Evolutionary conservation across 495 filamentous ascomycete genomes (phyloP).

Genomic region (Aspergillus biplanus): DNA sequence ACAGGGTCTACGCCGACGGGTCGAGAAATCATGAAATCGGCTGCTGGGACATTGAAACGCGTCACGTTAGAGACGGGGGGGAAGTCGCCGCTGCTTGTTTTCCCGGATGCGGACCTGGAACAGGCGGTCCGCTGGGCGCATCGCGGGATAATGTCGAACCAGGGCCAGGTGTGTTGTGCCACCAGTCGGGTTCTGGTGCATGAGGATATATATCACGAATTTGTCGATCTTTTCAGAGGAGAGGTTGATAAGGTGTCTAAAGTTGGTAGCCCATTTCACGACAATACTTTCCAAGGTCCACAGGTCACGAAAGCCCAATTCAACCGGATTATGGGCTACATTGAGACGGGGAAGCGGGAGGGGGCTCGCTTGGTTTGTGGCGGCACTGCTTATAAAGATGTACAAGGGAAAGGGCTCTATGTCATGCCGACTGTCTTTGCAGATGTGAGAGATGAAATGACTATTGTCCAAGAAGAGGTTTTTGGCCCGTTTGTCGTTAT

Average conservation of each 20-base stretch:
- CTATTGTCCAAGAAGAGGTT: slow-evolving; percentile 75
- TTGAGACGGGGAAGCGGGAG: slow-evolving; percentile 81
- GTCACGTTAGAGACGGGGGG: slow-evolving; percentile 94
- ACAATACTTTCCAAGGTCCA: slow-evolving; percentile 90
- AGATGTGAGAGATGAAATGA: slow-evolving; percentile 69
- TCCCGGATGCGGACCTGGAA: slow-evolving; percentile 88
- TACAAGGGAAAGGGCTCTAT: slow-evolving; percentile 57
- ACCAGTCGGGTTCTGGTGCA: slow-evolving; percentile 91
- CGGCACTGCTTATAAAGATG: slow-evolving; percentile 40
- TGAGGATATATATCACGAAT: slow-evolving; percentile 79
- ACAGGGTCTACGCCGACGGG: slow-evolving; percentile 89
- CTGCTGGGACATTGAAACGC: slow-evolving; percentile 84
- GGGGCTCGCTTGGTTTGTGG: slow-evolving; percentile 79
- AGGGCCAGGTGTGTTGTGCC: slow-evolving; percentile 92
- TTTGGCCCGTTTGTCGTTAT: slow-evolving; percentile 93
- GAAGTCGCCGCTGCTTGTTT: slow-evolving; percentile 85
- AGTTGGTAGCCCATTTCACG: slow-evolving; percentile 84
- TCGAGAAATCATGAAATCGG: slow-evolving; percentile 90
- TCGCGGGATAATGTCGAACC: slow-evolving; percentile 74
- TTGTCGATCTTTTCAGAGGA: slow-evolving; percentile 75
- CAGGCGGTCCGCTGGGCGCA: slow-evolving; percentile 91
- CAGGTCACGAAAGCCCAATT: slow-evolving; percentile 90
- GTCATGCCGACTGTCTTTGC: slow-evolving; percentile 77
- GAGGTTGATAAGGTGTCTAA: slow-evolving; percentile 69
- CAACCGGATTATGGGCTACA: slow-evolving; percentile 80